A percentile compares a stretch with the other conserved stretches of the same genome.
phyloP scores from a whole-genome alignment of 2,329 filamentous ascomycete species.

The Aspergillus clavatus region DNA sequence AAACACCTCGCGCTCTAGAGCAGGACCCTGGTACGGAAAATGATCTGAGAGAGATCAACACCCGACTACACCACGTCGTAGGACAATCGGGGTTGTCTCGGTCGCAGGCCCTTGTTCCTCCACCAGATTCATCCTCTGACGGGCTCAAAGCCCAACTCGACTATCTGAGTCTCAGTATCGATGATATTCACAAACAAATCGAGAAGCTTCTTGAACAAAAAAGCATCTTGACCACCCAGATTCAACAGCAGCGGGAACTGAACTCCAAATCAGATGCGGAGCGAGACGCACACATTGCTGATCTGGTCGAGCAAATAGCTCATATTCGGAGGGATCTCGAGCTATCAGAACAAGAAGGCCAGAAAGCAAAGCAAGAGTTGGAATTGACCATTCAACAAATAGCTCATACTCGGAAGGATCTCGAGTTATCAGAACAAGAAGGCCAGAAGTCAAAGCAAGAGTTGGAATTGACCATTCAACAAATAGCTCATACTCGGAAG shows the following conservation, averaged over 20 bases:
- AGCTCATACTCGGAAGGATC: slow-evolving; percentile 62
- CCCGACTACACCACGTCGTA: slow-evolving; percentile 58
- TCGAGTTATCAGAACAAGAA: slow-evolving; percentile 50
- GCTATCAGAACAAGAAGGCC: slow-evolving; percentile 44
- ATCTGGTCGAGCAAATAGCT: slow-evolving; percentile 46
- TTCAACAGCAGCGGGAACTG: slow-evolving; percentile 90
- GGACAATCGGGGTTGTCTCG: slow-evolving; percentile 40
- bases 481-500: slow-evolving; percentile 55
- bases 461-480: too few relatives aligned
- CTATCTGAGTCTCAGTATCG: slow-evolving; percentile 73
- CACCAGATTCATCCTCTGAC: slow-evolving; percentile 54
- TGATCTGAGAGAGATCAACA: slow-evolving; percentile 60
- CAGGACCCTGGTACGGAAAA: slow-evolving; percentile 45
- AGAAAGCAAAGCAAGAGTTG: slow-evolving; percentile 39
- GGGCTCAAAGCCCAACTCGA: slow-evolving; percentile 64
- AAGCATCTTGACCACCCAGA: slow-evolving; percentile 79
- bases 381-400: too few relatives aligned
- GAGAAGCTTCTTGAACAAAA: slow-evolving; percentile 81
- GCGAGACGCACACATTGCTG: slow-evolving; percentile 46
- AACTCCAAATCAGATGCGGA: slow-evolving; percentile 76
- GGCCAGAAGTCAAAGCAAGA: slow-evolving; percentile 37
- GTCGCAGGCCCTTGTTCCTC: slow-evolving; percentile 50
- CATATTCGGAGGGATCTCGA: slow-evolving; percentile 66
- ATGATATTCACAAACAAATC: slow-evolving; percentile 72
- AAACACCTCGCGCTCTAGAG: slow-evolving; percentile 2